Evolutionary conservation across 371 early-diverging fungal species (phyloP).

Genomic region (Syncephalastrum contaminatum): DNA sequence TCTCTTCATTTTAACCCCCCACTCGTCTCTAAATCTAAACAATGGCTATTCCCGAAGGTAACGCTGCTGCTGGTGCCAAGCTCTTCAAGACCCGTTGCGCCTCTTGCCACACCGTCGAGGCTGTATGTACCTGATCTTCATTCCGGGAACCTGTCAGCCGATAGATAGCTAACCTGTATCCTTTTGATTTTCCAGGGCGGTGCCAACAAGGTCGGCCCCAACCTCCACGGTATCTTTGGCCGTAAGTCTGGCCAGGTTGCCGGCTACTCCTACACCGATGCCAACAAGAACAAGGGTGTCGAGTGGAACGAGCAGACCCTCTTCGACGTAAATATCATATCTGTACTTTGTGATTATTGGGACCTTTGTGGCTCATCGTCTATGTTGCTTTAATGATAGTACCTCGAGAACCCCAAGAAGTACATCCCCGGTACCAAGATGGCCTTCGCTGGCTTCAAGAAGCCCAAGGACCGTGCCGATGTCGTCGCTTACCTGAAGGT

Average conservation of each 20-base stretch:
- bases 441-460: constrained; percentile 99
- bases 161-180: constrained; percentile 2
- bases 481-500: constrained; percentile 92
- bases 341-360: background rate
- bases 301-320: constrained; percentile 86
- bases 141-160: background rate
- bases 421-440: constrained; percentile 97
- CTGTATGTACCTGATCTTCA: constrained; percentile 42
- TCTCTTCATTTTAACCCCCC: constrained; percentile 17
- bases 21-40: constrained; percentile 14
- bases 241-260: constrained; percentile 85
- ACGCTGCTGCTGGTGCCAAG: constrained; percentile 84
- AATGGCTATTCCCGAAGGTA: constrained; percentile 36
- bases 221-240: constrained; percentile 91
- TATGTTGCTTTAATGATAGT: constrained; percentile 18
- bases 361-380: background rate
- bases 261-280: constrained; percentile 93
- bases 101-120: constrained; percentile 96
- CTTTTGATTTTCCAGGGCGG: constrained; percentile 32
- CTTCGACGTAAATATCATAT: constrained; percentile 49
- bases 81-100: constrained; percentile 99
- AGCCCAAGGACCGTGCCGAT: constrained; percentile 88
- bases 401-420: constrained; percentile 98
- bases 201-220: constrained; percentile 95
- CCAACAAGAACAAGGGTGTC: constrained; percentile 89